Percentiles rank a stretch among this genome's conserved stretches.
phyloP scores from a whole-genome alignment of 495 filamentous ascomycete genomes.

The Hypomontagnella submonticulosa region DNA sequence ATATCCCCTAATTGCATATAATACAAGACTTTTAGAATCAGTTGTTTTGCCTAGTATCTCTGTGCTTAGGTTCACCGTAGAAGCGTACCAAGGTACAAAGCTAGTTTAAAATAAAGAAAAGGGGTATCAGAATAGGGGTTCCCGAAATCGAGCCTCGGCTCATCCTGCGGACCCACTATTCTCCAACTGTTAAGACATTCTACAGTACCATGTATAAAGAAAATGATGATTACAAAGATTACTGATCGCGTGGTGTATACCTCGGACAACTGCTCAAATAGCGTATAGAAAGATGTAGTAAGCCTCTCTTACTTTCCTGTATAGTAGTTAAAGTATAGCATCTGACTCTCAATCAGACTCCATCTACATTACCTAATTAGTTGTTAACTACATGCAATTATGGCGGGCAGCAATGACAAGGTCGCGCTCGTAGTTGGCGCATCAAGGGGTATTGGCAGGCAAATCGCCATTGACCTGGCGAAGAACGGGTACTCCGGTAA shows the following conservation, averaged over 20 bases:
- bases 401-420: slow-evolving; percentile 32
- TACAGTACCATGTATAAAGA: background rate
- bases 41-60: background rate
- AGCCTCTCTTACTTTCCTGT: background rate
- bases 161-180: slow-evolving; percentile 24
- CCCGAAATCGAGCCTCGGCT: slow-evolving; percentile 25
- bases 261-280: slow-evolving; percentile 2
- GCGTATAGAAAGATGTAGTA: slow-evolving; percentile 20
- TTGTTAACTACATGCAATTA: slow-evolving; percentile 11
- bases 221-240: slow-evolving; percentile 38
- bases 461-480: slow-evolving; percentile 80
- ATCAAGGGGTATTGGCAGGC: slow-evolving; percentile 81
- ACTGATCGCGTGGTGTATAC: slow-evolving; percentile 27
- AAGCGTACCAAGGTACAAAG: too few species aligned
- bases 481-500: slow-evolving; percentile 75
- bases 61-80: background rate
- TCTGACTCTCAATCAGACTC: background rate
- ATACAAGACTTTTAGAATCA: background rate
- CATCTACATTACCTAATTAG: background rate
- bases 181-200: background rate
- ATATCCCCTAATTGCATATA: slow-evolving; percentile 18
- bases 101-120: background rate
- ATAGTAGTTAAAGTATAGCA: slow-evolving; percentile 1
- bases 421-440: slow-evolving; percentile 80
- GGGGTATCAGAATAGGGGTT: slow-evolving; percentile 1